Conservation (phyloP, 352 stramenopile species). For the Pythium utonaiense region DNA sequence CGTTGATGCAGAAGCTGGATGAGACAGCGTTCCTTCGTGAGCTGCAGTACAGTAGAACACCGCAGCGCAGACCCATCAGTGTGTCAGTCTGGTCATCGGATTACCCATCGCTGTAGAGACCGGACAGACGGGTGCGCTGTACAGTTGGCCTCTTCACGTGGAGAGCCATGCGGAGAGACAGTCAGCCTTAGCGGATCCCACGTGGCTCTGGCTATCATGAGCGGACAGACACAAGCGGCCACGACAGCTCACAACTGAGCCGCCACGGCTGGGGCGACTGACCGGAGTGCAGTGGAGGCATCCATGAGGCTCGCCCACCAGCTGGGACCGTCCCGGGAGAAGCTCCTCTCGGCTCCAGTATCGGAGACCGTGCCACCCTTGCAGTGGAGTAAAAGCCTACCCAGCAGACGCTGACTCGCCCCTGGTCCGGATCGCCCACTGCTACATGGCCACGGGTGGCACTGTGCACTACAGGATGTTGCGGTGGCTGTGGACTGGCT, state of each 20-base stretch:
- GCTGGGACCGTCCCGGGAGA: not conserved
- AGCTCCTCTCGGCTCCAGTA: not conserved
- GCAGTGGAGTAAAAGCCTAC: not conserved
- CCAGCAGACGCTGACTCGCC: not conserved
- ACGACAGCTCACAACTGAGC: too few species aligned
- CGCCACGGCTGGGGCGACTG: not conserved
- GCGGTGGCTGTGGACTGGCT: not conserved
- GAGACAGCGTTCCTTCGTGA: too few species aligned
- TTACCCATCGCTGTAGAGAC: too few species aligned
- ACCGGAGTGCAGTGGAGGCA: not conserved
- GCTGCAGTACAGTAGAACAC: too few species aligned
- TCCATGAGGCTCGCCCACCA: not conserved
- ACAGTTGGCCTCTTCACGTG: not conserved
- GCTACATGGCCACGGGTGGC: too few species aligned
- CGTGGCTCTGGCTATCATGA: not conserved
- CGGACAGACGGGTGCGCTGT: too few species aligned
- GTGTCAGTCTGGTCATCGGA: too few species aligned
- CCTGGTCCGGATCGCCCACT: not conserved
- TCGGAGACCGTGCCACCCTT: not conserved
- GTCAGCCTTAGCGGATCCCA: not conserved
- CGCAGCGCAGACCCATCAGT: too few species aligned
- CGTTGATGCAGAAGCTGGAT: too few species aligned
- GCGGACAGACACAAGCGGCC: too few species aligned
- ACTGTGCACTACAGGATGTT: not conserved
- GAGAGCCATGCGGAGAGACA: not conserved